A percentile compares a stretch with the other conserved stretches of the same genome.
These are phyloP conservation scores for Eutrema japonicum DNA, from an alignment of 345 rosid genomes.

Conservation along the genomic window DNA sequence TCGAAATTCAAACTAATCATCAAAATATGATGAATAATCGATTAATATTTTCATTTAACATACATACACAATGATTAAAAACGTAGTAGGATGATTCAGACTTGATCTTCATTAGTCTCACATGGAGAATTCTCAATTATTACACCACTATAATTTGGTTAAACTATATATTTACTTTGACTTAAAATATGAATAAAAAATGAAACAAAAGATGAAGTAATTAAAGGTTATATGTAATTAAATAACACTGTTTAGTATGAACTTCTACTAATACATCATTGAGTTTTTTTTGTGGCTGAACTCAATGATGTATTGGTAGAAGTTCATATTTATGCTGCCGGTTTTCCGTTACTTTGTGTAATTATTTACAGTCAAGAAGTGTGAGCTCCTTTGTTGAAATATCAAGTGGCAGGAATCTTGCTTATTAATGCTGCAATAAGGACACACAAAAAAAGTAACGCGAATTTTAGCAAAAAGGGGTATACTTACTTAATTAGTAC, in stretches of 20 bases:
- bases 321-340: background rate
- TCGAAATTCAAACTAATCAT: background rate
- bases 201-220: background rate
- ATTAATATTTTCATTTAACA: background rate
- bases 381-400: slow-evolving; percentile 20
- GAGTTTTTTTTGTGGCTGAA: too few species aligned
- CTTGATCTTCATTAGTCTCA: background rate
- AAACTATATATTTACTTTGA: background rate
- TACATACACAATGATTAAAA: background rate
- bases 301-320: background rate
- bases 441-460: slow-evolving; percentile 19
- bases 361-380: slow-evolving; percentile 2
- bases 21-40: background rate
- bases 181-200: background rate
- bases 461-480: background rate
- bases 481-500: background rate
- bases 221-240: background rate
- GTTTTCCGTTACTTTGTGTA: slow-evolving; percentile 2
- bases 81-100: background rate
- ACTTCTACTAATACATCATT: too few species aligned
- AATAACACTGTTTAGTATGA: background rate
- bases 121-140: background rate
- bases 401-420: slow-evolving; percentile 25
- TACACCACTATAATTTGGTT: background rate
- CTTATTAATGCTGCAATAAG: slow-evolving; percentile 21